Conservation (phyloP, 2,329 filamentous ascomycete genomes). For the Graphiopsis chlorocephala region DNA sequence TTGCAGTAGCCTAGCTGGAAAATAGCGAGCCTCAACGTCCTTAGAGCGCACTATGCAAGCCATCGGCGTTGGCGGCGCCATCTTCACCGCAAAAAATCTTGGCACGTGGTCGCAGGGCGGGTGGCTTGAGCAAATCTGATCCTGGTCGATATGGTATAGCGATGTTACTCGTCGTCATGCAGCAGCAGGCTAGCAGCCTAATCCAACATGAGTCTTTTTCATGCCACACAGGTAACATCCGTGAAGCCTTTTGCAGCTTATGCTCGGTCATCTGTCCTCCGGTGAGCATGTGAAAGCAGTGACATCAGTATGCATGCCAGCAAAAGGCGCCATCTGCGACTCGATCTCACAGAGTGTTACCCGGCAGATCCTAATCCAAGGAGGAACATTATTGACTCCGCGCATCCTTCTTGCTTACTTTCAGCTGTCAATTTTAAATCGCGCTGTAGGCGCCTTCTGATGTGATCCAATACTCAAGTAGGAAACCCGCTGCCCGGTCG, state of each 20-base stretch:
- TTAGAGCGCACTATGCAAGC: neutral
- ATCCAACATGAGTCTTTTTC: neutral
- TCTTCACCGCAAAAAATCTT: constrained; percentile 1
- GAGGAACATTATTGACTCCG: neutral
- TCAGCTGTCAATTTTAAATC: neutral
- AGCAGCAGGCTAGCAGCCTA: neutral
- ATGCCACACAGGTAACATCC: neutral
- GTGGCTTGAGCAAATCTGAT: neutral
- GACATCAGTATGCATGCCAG: neutral
- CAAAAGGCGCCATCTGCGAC: neutral
- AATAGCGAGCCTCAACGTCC: neutral
- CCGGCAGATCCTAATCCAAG: neutral
- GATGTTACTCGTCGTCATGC: neutral
- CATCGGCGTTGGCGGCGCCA: neutral
- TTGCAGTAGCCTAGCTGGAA: neutral
- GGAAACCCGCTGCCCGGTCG: neutral
- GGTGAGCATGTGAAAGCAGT: neutral
- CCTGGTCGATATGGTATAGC: neutral
- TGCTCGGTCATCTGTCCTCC: neutral
- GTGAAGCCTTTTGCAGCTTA: neutral
- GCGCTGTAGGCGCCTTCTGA: neutral
- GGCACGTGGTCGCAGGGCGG: neutral
- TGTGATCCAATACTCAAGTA: neutral
- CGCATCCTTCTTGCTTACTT: neutral
- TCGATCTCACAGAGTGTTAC: neutral